Percentiles rank a stretch among this genome's conserved stretches.
These are phyloP conservation scores for Phialocephala subalpina DNA, from an alignment of 2,329 filamentous ascomycete species.

Conservation along the genomic window DNA sequence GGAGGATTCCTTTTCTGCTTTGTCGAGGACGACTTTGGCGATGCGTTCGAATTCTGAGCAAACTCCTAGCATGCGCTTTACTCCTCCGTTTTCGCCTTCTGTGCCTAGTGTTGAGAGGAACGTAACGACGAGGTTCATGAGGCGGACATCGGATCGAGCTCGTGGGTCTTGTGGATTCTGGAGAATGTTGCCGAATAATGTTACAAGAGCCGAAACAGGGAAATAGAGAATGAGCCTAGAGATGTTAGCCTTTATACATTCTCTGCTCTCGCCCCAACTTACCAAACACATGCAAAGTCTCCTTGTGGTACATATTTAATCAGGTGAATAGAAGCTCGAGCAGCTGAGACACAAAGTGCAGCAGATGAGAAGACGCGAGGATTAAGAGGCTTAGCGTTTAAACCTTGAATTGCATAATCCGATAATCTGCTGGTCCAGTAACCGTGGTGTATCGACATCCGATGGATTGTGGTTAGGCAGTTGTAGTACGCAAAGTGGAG, in stretches of 20 bases:
- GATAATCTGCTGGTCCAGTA: slow-evolving; percentile 97
- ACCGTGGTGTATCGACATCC: slow-evolving; percentile 97
- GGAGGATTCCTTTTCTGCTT: slow-evolving; percentile 79
- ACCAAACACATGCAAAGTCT: slow-evolving; percentile 96
- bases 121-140: slow-evolving; percentile 93
- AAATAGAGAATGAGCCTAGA: slow-evolving; percentile 90
- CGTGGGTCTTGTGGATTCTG: slow-evolving; percentile 93
- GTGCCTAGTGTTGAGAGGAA: slow-evolving; percentile 90
- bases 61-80: slow-evolving; percentile 91
- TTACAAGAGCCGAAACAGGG: slow-evolving; percentile 93
- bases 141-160: slow-evolving; percentile 84
- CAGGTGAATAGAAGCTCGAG: slow-evolving; percentile 89
- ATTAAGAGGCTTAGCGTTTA: slow-evolving; percentile 90
- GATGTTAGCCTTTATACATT: slow-evolving; percentile 40
- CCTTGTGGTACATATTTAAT: slow-evolving; percentile 97
- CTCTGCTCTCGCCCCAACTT: slow-evolving; percentile 45
- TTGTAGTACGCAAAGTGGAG: slow-evolving; percentile 98
- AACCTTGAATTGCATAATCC: slow-evolving; percentile 92
- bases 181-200: slow-evolving; percentile 93
- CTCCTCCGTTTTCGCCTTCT: slow-evolving; percentile 88
- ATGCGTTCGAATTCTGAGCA: slow-evolving; percentile 98
- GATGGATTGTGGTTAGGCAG: slow-evolving; percentile 95
- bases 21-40: slow-evolving; percentile 88
- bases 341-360: slow-evolving; percentile 89
- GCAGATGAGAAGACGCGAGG: slow-evolving; percentile 95